Base-by-base conservation (phyloP, 2,329 filamentous ascomycete genomes). In the Magnaporthiopsis incrustans region DNA sequence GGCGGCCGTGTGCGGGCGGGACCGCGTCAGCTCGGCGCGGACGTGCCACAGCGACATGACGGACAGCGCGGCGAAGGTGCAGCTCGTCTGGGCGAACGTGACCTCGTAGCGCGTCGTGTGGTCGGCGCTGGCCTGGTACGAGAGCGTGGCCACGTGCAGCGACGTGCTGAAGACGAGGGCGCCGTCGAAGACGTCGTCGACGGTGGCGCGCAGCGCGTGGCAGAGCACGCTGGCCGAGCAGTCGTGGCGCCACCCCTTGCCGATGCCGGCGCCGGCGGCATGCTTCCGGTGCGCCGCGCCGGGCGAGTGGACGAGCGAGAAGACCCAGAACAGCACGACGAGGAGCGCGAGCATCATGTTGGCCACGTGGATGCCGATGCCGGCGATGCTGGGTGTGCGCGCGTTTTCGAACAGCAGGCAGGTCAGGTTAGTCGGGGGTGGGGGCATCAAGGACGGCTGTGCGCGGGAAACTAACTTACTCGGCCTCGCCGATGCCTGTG, bases 401-500 rank as follows among this genome's bases (percentile, higher is more conserved):
- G n/a, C n/a, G n/a, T n/a, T n/a, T n/a, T n/a, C n/a, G n/a, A n/a
- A n/a, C n/a, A n/a, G n/a, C n/a, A n/a, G n/a, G n/a, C n/a, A n/a
- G 7, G 32, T 4, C 32, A 6, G 7, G 32, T 33, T 33, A 8
- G 32, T 11, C 7, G 32, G 7, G 7, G n/a, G n/a, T n/a, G n/a
- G n/a, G n/a, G n/a, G n/a, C n/a, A 11, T 35, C 6, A 10, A 10
- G 33, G 33, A 35, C 10, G 5, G 5, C 11, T 2, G 6, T 35
- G 33, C 11, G 6, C 33, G 6, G 22, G 32, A 5, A 35, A n/a
- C n/a, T n/a, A n/a, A n/a, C 33, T 35, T 15, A 38, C 35, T 63
- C 35, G 35, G 60, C 64, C 25, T 35, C 63, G 44, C 63, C 63
- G 25, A 25, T 64, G 63, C 63, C 59, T 25, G 59, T 64, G 58